A percentile compares a stretch with the other conserved stretches of the same genome.
Conservation (phyloP, 805 yeast genomes). For the Wickerhamiella slavikovae region DNA sequence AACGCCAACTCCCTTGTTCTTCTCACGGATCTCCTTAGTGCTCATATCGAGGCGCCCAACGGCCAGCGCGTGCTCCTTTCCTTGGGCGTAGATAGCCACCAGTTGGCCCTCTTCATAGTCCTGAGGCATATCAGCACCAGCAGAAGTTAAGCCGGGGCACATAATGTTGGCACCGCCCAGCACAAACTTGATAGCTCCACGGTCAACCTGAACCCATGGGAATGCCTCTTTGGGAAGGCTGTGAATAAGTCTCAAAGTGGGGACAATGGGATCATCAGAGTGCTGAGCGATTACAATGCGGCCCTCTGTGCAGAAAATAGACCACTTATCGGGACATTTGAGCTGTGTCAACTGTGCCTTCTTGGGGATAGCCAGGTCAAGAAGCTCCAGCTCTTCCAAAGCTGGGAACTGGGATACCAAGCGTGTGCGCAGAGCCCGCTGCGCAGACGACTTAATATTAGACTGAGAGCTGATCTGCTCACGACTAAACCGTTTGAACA, state of each 20-base stretch:
- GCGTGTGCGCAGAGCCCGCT: conserved; percentile 62
- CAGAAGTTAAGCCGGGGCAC: conserved; percentile 84
- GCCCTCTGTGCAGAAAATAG: conserved; percentile 49
- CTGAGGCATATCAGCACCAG: conserved; percentile 69
- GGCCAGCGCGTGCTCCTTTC: conserved; percentile 79
- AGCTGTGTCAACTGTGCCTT: conserved; percentile 60
- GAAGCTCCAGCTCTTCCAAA: conserved; percentile 36
- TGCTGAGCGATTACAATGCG: conserved; percentile 65
- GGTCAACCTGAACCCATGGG: conserved; percentile 75
- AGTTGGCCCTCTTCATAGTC: conserved; percentile 45
- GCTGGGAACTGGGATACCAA: conserved; percentile 52
- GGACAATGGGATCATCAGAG: conserved; percentile 57
- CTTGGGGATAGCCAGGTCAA: conserved; percentile 74
- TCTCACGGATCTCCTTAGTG: conserved; percentile 64
- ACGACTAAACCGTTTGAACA: conserved; percentile 34
- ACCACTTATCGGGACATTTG: conserved; percentile 81
- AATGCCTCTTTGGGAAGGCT: conserved; percentile 43
- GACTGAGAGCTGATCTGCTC: conserved; percentile 83
- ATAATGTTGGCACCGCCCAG: conserved; percentile 90
- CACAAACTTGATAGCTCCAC: conserved; percentile 92
- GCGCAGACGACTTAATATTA: conserved; percentile 85
- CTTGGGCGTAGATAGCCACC: conserved; percentile 77
- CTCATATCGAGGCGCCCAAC: conserved; percentile 77
- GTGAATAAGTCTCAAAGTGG: conserved; percentile 32
- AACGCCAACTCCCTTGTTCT: conserved; percentile 77